A percentile compares a stretch with the other conserved stretches of the same genome.
These are phyloP conservation scores for Adansonia gregorii DNA, from an alignment of 441 rosid species.

Conservation along the genomic window DNA sequence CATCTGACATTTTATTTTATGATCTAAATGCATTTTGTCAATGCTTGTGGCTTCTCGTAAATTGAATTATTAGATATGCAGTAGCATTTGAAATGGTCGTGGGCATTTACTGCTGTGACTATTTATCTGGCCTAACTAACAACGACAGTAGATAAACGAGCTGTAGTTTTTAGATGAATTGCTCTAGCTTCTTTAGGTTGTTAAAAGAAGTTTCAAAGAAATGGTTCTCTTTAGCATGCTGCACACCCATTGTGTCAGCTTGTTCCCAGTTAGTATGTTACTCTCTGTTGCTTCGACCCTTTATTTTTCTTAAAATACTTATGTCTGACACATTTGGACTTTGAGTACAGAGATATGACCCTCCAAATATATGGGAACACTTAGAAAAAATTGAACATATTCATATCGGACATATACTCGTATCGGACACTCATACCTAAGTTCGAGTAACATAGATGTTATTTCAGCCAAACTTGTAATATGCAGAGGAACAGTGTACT, in stretches of 20 bases:
- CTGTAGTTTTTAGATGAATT: not conserved
- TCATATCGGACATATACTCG: no score
- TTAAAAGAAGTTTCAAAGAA: not conserved
- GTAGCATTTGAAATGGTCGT: not conserved
- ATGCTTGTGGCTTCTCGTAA: not conserved
- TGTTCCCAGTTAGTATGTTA: not conserved
- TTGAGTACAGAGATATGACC: no score
- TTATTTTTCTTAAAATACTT: no score
- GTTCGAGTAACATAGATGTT: not conserved
- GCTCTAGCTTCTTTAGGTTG: not conserved
- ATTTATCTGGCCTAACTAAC: not conserved
- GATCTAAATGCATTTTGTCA: not conserved
- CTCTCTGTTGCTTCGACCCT: no score
- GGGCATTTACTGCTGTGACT: not conserved
- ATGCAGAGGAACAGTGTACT: not conserved
- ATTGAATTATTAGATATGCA: not conserved
- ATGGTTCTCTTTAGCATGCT: constrained; percentile 11
- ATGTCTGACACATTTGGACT: no score
- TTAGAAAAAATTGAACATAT: no score
- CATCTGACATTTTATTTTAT: not conserved
- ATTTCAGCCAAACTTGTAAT: not conserved
- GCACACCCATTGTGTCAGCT: not conserved
- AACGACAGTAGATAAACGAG: not conserved
- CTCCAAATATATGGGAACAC: no score
- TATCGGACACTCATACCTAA: no score